Percentiles rank a stretch among this genome's conserved stretches.
Conservation (phyloP, 371 early-diverging fungal genomes). For the Racocetra persica region DNA sequence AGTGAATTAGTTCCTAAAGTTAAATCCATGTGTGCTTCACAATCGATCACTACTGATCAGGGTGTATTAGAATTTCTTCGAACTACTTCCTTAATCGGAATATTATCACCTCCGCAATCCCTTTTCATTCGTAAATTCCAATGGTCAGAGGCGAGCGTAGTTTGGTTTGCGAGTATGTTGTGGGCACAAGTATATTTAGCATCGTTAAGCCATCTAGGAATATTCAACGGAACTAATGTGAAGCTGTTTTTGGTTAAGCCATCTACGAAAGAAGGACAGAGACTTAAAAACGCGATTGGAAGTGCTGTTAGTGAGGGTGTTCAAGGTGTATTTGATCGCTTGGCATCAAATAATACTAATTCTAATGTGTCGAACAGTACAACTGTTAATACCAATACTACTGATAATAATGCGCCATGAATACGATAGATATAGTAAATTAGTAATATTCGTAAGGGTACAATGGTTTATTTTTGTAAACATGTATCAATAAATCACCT, state of each 20-base stretch:
- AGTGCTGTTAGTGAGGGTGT: constrained; percentile 28
- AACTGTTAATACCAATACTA: neutral
- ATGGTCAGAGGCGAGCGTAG: constrained; percentile 65
- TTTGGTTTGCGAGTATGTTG: constrained; percentile 72
- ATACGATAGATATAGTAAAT: neutral
- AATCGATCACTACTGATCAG: constrained; percentile 50
- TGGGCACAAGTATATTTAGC: constrained; percentile 72
- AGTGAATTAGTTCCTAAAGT: constrained; percentile 45
- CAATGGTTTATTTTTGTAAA: too few species aligned
- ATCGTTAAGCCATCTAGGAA: constrained; percentile 59
- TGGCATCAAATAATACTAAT: neutral
- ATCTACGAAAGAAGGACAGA: constrained; percentile 17
- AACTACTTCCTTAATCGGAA: constrained; percentile 52
- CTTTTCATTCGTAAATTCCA: constrained; percentile 60
- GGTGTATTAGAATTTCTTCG: constrained; percentile 54
- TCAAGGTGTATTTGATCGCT: constrained; percentile 31
- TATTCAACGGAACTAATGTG: constrained; percentile 71
- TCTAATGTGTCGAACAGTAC: neutral
- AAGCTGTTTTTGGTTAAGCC: constrained; percentile 67
- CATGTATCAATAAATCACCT: too few species aligned
- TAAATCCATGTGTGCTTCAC: constrained; percentile 32
- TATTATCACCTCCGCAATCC: constrained; percentile 53
- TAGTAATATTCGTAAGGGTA: too few species aligned
- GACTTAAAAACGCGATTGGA: constrained; percentile 22
- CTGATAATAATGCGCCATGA: neutral